Evolutionary conservation across 2,329 filamentous ascomycete genomes (phyloP).

Genomic region (Juglanconis oblonga): DNA sequence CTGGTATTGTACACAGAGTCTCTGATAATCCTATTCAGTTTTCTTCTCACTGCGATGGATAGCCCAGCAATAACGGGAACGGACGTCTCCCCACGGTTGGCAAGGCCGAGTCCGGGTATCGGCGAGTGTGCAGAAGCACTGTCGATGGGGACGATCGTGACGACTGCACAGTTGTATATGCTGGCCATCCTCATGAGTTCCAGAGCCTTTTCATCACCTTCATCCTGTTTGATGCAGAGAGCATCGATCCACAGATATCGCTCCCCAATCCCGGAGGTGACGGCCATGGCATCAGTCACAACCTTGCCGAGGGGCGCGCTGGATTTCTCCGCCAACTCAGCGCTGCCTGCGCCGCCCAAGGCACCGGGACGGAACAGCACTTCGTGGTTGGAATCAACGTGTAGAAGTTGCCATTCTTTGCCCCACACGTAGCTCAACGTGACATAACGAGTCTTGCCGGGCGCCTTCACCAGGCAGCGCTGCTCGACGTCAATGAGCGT

Average conservation of each 20-base stretch:
- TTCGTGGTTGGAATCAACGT: conserved; percentile 12
- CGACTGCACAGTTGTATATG: neutral
- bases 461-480: neutral
- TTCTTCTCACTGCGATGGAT: neutral
- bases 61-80: neutral
- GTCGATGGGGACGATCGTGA: neutral
- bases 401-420: conserved; percentile 11
- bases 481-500: neutral
- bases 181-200: neutral
- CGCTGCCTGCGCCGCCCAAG: conserved; percentile 9
- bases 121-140: neutral
- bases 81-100: neutral
- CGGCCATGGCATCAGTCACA: neutral
- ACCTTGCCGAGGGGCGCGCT: conserved; percentile 19
- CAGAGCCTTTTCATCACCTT: conserved; percentile 1
- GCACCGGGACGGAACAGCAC: neutral
- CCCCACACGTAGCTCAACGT: conserved; percentile 29
- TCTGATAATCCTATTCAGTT: neutral
- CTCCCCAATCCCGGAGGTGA: conserved; percentile 19
- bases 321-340: conserved; percentile 23
- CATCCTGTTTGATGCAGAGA: conserved; percentile 30
- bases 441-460: conserved; percentile 18
- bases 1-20: neutral
- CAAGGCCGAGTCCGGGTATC: neutral
- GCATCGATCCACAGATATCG: conserved; percentile 32